Evolutionary conservation across 2,329 filamentous ascomycete species (phyloP), one percentile per base, ranked within the genome.

Genomic region (Trichoderma asperellum): DNA sequence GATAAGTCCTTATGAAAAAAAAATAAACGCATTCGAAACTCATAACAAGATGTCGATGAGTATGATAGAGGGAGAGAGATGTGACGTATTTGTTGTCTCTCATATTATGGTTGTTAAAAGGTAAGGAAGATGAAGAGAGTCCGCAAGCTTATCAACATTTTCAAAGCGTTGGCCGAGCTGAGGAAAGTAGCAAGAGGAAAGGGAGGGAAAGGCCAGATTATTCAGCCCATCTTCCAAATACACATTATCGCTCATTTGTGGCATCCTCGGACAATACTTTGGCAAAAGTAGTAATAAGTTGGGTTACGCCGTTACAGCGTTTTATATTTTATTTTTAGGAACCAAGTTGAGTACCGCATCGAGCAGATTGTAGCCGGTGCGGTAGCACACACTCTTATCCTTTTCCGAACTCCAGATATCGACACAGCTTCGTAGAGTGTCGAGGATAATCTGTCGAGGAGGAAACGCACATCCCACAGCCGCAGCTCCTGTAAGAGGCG

Each of bases 361-460:
- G 29, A 79, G 67, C 35, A 79, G 52, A n/a, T 77, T 74, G 59
- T 79, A 78, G 1, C 76, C 77, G 2, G 77, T 79, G 49, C 78
- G 73, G 70, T 77, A 79, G 61, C 77, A 80, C 5, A 79, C 77
- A 27, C 78, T 79, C 71, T 75, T 79, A 18, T 78, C 75, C 66
- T 75, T 75, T 72, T 80, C 77, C 1, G 74, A 73, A n/a, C 73
- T 74, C 78, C 77, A 80, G 10, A 80, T 80, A 7, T 78, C 76
- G 11, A 79, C 73, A 57, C 78, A 80, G 66, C 74, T 77, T 59
- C 71, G 72, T 21, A 80, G 55, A 0, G 77, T 79, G 27, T 80
- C 78, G 7, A 79, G 71, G 14, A 80, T 79, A 18, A 80, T 76
- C 62, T 79, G 78, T 4, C 78, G 72, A 11, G 77, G 78, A 3